Percentiles rank a stretch among this genome's conserved stretches.
phyloP scores from a whole-genome alignment of 1,139 yeast species.

The Magnusiomyces magnusii region DNA sequence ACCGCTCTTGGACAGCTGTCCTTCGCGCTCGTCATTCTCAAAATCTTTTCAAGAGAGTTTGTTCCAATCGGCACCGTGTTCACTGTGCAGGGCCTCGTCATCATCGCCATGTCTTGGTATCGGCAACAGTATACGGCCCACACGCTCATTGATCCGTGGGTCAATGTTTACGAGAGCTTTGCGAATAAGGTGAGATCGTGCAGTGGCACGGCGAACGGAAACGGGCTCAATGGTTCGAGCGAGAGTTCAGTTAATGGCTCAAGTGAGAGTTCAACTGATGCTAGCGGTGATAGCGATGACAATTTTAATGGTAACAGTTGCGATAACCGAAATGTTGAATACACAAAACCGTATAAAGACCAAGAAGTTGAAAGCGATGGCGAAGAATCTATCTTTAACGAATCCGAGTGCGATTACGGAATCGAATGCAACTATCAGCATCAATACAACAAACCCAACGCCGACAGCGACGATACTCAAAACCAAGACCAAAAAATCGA shows the following conservation, averaged over 20 bases:
- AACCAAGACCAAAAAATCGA: background rate
- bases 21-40: slow-evolving; percentile 32
- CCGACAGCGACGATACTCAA: slow-evolving; percentile 11
- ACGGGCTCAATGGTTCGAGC: background rate
- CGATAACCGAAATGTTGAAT: too few species aligned
- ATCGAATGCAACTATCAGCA: background rate
- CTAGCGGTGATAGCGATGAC: too few species aligned
- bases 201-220: background rate
- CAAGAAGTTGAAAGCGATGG: too few species aligned
- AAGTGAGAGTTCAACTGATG: too few species aligned
- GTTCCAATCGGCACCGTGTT: slow-evolving; percentile 36
- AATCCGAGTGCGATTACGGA: background rate
- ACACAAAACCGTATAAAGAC: too few species aligned
- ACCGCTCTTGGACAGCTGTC: slow-evolving; percentile 37
- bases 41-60: slow-evolving; percentile 35
- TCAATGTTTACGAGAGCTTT: slow-evolving; percentile 10
- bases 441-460: too few species aligned
- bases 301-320: too few species aligned
- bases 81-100: slow-evolving; percentile 34
- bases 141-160: background rate
- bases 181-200: background rate
- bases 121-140: slow-evolving; percentile 21
- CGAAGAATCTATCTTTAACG: too few species aligned
- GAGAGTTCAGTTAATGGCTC: too few species aligned
- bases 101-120: slow-evolving; percentile 30